A percentile compares a stretch with the other conserved stretches of the same genome.
These are phyloP conservation scores for Chalciporus piperatoides DNA, from an alignment of 1,284 basidiomycete genomes.

Conservation along the genomic window DNA sequence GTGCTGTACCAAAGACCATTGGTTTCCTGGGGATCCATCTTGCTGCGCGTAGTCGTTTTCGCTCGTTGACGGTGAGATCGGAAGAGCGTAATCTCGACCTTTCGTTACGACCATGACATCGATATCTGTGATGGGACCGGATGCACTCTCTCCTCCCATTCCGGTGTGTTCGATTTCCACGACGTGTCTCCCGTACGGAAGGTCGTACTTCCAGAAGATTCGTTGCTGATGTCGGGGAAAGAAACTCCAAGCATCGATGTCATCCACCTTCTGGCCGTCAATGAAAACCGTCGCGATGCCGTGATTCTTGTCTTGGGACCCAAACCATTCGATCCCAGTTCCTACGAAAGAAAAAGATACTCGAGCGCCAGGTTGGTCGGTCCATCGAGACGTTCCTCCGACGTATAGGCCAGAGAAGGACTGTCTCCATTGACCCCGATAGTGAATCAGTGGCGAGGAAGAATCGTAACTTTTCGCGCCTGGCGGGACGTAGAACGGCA, in stretches of 20 bases:
- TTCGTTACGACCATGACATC: constrained; percentile 67
- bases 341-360: constrained; percentile 60
- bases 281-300: constrained; percentile 56
- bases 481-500: constrained; percentile 68
- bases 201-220: constrained; percentile 57
- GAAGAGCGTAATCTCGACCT: constrained; percentile 22
- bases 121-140: constrained; percentile 44
- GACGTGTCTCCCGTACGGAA: constrained; percentile 52
- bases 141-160: constrained; percentile 35
- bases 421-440: constrained; percentile 56
- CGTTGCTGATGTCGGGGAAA: constrained; percentile 52
- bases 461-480: constrained; percentile 69
- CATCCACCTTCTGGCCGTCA: constrained; percentile 46
- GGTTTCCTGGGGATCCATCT: constrained; percentile 8
- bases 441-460: constrained; percentile 56
- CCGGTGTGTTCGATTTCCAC: constrained; percentile 62
- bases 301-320: constrained; percentile 51
- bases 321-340: constrained; percentile 75
- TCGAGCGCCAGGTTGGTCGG: constrained; percentile 47
- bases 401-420: constrained; percentile 49
- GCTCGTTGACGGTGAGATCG: neutral
- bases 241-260: constrained; percentile 47
- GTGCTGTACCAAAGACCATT: constrained; percentile 51
- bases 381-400: constrained; percentile 49
- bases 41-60: neutral